Conservation (phyloP, 176 grass and related monocot genomes). For the Echinochloa phyllopogon region DNA sequence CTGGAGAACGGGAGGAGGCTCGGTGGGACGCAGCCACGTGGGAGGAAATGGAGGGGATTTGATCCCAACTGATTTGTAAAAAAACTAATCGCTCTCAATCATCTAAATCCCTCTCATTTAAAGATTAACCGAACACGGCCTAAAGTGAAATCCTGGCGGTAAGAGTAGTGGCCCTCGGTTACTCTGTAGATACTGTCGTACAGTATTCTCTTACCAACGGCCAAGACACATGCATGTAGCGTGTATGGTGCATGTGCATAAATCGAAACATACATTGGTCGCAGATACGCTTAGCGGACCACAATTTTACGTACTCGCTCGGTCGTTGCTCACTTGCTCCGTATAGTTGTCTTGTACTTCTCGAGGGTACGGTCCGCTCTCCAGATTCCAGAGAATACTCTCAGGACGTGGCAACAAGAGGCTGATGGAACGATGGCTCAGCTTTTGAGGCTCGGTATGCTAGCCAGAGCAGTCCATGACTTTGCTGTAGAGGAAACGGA, state of each 20-base stretch:
- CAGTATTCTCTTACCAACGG: neutral
- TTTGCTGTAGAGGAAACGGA: neutral
- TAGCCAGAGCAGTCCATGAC: neutral
- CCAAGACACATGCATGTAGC: neutral
- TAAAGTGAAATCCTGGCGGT: too few species aligned
- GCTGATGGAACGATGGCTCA: constrained; percentile 13
- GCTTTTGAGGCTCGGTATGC: constrained; percentile 12
- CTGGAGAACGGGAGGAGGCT: too few species aligned
- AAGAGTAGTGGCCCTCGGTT: too few species aligned
- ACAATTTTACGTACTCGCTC: neutral
- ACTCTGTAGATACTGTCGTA: too few species aligned
- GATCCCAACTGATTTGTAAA: too few species aligned
- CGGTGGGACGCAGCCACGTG: too few species aligned
- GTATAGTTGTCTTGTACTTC: neutral
- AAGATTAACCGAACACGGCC: too few species aligned
- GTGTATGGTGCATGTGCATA: neutral
- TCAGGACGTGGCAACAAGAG: constrained; percentile 3
- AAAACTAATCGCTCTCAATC: too few species aligned
- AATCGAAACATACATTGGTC: neutral
- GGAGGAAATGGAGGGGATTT: too few species aligned
- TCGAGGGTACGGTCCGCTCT: neutral
- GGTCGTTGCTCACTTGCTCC: neutral
- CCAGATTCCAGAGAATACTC: neutral
- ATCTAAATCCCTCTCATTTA: too few species aligned
- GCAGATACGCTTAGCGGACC: neutral